A percentile compares a stretch with the other conserved stretches of the same genome.
These are phyloP conservation scores for Hyaloscypha finlandica DNA, from an alignment of 495 filamentous ascomycete species.

Conservation along the genomic window DNA sequence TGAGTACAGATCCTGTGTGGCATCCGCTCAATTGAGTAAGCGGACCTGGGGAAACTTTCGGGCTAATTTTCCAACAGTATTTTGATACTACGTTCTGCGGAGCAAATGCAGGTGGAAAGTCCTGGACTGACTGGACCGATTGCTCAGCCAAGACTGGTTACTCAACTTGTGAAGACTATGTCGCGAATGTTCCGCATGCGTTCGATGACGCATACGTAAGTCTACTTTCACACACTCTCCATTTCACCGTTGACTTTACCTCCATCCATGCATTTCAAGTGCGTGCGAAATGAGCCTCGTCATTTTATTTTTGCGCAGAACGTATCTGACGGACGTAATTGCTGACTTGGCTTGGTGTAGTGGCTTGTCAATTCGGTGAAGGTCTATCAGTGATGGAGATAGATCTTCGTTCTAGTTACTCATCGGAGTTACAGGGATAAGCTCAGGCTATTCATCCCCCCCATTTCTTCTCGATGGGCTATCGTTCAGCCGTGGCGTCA, in stretches of 20 bases:
- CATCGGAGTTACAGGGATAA: background rate
- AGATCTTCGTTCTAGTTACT: background rate
- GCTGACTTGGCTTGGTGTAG: background rate
- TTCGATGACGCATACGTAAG: slow-evolving; percentile 50
- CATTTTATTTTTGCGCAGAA: background rate
- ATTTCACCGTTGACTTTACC: background rate
- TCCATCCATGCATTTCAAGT: background rate
- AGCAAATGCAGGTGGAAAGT: slow-evolving; percentile 58
- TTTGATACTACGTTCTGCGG: slow-evolving; percentile 88
- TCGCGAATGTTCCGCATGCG: slow-evolving; percentile 52
- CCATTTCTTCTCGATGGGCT: background rate
- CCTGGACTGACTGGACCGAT: slow-evolving; percentile 8
- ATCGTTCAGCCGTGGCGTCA: background rate
- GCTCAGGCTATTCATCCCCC: background rate
- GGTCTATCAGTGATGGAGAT: slow-evolving; percentile 41
- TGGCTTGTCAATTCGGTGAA: slow-evolving; percentile 36
- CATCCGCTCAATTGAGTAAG: background rate
- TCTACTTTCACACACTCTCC: background rate
- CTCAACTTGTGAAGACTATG: slow-evolving; percentile 57
- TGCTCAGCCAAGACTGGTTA: slow-evolving; percentile 7
- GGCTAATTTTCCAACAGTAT: background rate
- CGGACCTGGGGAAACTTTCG: background rate
- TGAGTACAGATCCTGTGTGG: slow-evolving; percentile 34
- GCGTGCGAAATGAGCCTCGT: too few species aligned
- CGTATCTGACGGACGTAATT: background rate